phyloP scores from a whole-genome alignment of 805 yeast species.

The Metschnikowia gelsemii region DNA sequence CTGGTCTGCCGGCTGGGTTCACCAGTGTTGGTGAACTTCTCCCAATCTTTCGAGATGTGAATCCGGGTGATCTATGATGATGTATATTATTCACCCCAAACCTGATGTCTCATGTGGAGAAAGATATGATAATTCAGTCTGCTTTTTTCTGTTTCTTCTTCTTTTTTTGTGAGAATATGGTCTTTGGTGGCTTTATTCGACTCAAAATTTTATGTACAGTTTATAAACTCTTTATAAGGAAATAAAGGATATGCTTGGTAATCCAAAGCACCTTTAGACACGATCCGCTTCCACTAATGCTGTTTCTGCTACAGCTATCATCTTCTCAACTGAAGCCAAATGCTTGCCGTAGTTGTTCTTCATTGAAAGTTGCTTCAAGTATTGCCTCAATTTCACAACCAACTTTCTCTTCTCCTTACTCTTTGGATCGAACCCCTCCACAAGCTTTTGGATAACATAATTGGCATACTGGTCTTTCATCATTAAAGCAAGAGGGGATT shows the following conservation, averaged over 20 bases:
- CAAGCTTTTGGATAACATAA: conserved; percentile 92
- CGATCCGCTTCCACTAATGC: conserved; percentile 41
- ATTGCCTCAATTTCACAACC: conserved; percentile 74
- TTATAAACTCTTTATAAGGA: not conserved
- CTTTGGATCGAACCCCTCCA: conserved; percentile 65
- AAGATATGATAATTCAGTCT: not conserved
- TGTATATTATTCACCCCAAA: not conserved
- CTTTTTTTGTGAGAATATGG: not conserved
- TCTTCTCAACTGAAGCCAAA: conserved; percentile 76
- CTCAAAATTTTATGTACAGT: conserved; percentile 5
- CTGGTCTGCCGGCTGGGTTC: conserved; percentile 10
- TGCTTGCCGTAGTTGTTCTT: conserved; percentile 77
- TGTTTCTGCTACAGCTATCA: conserved; percentile 55
- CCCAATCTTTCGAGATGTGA: conserved; percentile 6
- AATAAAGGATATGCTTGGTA: conserved; percentile 1
- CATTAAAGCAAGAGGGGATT: conserved; percentile 79
- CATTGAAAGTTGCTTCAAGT: conserved; percentile 65
- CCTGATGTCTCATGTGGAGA: not conserved
- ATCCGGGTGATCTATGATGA: not conserved
- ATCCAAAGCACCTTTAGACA: not conserved
- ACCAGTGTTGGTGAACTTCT: conserved; percentile 7
- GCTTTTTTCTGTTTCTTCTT: not conserved
- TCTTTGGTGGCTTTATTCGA: not conserved
- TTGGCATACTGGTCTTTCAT: conserved; percentile 98
- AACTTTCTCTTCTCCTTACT: conserved; percentile 67